Conservation (phyloP, 116 monocot genomes). For the Dioscorea cayenensis region DNA sequence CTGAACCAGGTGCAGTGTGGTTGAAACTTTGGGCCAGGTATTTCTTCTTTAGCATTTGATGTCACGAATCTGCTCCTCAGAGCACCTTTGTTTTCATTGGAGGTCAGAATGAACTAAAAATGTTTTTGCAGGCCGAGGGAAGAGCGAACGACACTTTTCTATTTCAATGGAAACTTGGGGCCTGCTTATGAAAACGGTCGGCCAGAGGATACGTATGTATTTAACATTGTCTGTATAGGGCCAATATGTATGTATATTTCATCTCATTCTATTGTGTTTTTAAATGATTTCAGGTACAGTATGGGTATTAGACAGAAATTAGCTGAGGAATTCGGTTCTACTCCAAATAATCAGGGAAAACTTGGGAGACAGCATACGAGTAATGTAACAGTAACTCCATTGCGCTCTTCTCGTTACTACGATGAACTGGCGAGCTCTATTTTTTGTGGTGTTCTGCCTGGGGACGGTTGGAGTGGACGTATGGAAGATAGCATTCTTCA, state of each 20-base stretch:
- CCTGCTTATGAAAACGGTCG: slow-evolving; percentile 60
- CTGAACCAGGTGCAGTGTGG: slow-evolving; percentile 57
- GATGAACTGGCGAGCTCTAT: slow-evolving; percentile 60
- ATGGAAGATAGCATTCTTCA: slow-evolving; percentile 92
- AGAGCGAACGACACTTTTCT: slow-evolving; percentile 69
- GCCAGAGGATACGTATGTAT: slow-evolving; percentile 66
- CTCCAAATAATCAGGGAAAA: slow-evolving; percentile 73
- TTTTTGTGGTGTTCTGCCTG: slow-evolving; percentile 94
- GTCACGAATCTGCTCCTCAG: too few species aligned
- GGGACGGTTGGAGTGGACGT: slow-evolving; percentile 96
- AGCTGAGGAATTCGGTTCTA: slow-evolving; percentile 75
- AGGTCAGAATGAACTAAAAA: too few species aligned
- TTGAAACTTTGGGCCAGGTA: slow-evolving; percentile 63
- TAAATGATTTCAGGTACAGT: slow-evolving; percentile 54
- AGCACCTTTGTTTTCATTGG: too few species aligned
- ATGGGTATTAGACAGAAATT: slow-evolving; percentile 89
- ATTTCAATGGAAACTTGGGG: slow-evolving; percentile 93
- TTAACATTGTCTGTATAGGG: neutral
- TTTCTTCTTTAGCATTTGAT: too few species aligned
- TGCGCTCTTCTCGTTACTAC: slow-evolving; percentile 46
- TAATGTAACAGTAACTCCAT: slow-evolving; percentile 65
- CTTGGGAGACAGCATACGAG: slow-evolving; percentile 61
- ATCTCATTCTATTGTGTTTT: too few species aligned
- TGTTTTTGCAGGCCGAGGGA: slow-evolving; percentile 19
- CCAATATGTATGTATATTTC: neutral